Evolutionary conservation across 768 basidiomycete genomes (phyloP).

Genomic region (Kwoniella heveanensis): DNA sequence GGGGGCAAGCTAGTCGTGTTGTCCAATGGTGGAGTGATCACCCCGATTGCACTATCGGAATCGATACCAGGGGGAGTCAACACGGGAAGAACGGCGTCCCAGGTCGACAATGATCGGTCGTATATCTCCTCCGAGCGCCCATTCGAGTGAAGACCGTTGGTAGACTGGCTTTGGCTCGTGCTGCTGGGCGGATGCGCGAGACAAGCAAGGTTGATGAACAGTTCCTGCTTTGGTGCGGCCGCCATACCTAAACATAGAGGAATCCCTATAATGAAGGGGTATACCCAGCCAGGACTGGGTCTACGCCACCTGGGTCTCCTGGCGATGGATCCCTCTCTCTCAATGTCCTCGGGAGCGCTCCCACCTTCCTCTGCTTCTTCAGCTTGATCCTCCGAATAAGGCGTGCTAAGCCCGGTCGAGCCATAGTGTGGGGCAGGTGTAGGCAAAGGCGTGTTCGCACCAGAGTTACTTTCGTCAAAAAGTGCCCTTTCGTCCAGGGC

Average conservation of each 20-base stretch:
- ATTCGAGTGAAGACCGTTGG: too few relatives aligned
- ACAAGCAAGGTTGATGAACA: constrained; percentile 54
- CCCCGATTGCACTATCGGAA: background rate
- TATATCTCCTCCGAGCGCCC: background rate
- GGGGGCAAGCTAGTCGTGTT: background rate
- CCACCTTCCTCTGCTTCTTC: background rate
- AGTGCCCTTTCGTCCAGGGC: constrained; percentile 24
- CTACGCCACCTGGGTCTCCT: constrained; percentile 45
- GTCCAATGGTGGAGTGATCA: background rate
- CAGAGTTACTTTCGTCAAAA: constrained; percentile 19
- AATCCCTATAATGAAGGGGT: constrained; percentile 45
- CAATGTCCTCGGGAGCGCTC: background rate
- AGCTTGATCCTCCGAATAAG: background rate
- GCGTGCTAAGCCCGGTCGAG: background rate
- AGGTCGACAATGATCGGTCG: background rate
- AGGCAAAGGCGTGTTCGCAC: background rate
- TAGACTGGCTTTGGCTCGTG: background rate
- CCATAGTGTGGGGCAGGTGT: background rate
- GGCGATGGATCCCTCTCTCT: constrained; percentile 32
- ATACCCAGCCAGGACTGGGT: constrained; percentile 42
- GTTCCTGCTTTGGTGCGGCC: constrained; percentile 48
- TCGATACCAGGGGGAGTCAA: background rate
- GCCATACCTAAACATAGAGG: constrained; percentile 49
- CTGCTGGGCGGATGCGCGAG: constrained; percentile 50
- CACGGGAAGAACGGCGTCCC: background rate